Conservation (phyloP, 2,329 filamentous ascomycete genomes). For the Xylaria multiplex region DNA sequence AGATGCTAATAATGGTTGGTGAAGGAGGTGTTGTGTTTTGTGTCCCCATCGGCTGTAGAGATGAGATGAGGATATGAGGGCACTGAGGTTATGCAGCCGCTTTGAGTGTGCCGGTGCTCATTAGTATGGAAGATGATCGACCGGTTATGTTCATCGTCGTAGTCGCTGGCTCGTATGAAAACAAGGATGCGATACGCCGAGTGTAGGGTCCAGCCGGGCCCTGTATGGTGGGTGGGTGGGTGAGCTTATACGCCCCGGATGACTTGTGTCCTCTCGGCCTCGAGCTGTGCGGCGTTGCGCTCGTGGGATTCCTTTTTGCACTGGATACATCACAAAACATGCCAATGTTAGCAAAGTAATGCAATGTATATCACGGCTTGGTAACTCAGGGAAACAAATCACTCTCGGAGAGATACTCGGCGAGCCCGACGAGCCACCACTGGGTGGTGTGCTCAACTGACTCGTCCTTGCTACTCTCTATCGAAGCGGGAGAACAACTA, state of each 20-base stretch:
- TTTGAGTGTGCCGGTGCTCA: background rate
- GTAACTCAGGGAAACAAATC: conserved; percentile 43
- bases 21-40: conserved; percentile 2
- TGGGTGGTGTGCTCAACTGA: conserved; percentile 30
- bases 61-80: background rate
- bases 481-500: background rate
- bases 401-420: conserved; percentile 47
- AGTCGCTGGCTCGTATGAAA: background rate
- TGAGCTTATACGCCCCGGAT: conserved; percentile 82
- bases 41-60: background rate
- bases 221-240: background rate
- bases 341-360: conserved; percentile 47
- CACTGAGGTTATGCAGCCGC: background rate
- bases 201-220: background rate
- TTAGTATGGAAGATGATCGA: background rate
- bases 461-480: background rate
- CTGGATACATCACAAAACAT: conserved; percentile 54
- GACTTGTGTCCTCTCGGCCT: conserved; percentile 91
- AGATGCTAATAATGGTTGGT: conserved; percentile 16
- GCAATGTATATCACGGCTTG: background rate
- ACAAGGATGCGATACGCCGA: background rate
- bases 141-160: background rate
- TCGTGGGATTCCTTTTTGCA: conserved; percentile 98
- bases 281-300: conserved; percentile 90
- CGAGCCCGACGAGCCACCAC: conserved; percentile 57